A percentile compares a stretch with the other conserved stretches of the same genome.
phyloP scores from a whole-genome alignment of 1,139 yeast genomes.

The Taphrina communis region DNA sequence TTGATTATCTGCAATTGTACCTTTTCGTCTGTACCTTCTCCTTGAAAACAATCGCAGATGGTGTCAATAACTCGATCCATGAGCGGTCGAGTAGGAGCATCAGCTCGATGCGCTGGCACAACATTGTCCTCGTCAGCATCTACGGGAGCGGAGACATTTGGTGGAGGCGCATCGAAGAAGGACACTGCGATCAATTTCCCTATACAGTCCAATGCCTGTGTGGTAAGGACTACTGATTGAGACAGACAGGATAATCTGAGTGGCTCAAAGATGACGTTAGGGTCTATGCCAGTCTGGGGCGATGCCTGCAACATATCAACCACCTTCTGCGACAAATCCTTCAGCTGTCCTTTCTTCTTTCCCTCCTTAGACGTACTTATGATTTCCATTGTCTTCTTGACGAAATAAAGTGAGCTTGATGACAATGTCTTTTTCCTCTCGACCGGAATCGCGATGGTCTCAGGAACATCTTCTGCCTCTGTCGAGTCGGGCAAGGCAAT shows the following conservation, averaged over 20 bases:
- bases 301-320: slow-evolving; percentile 50
- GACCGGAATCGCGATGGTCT: background rate
- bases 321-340: slow-evolving; percentile 56
- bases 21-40: slow-evolving; percentile 87
- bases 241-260: slow-evolving; percentile 65
- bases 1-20: slow-evolving; percentile 91
- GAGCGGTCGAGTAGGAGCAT: slow-evolving; percentile 63
- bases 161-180: slow-evolving; percentile 60
- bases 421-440: slow-evolving; percentile 14
- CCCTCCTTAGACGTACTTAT: slow-evolving; percentile 60
- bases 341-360: slow-evolving; percentile 57
- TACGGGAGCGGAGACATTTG: slow-evolving; percentile 51
- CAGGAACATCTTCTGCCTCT: background rate
- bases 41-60: slow-evolving; percentile 83
- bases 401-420: slow-evolving; percentile 49
- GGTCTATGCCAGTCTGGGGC: slow-evolving; percentile 53
- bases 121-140: slow-evolving; percentile 46
- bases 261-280: slow-evolving; percentile 64
- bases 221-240: slow-evolving; percentile 59
- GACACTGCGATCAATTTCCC: slow-evolving; percentile 71
- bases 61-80: slow-evolving; percentile 87
- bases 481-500: background rate
- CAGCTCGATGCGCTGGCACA: slow-evolving; percentile 55
- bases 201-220: slow-evolving; percentile 66
- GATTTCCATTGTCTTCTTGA: slow-evolving; percentile 58